These are phyloP conservation scores for Pelargonium cotyledonis DNA, from an alignment of 441 rosid genomes.

Conservation along the genomic window DNA sequence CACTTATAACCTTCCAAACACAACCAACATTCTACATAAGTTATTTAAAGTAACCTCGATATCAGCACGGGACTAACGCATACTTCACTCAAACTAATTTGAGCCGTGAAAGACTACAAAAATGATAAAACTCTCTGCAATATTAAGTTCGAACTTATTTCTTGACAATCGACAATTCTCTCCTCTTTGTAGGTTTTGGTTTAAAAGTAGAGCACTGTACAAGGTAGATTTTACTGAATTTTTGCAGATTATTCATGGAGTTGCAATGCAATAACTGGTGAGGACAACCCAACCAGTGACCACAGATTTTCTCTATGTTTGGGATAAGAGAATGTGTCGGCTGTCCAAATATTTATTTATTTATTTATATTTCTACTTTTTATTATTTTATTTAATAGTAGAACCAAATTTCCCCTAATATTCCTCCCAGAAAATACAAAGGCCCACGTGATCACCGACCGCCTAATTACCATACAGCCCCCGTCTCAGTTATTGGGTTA, in stretches of 20 bases:
- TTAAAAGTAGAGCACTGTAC: too few relatives aligned
- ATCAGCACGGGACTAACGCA: too few relatives aligned
- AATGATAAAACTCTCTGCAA: too few relatives aligned
- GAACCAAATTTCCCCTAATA: neutral
- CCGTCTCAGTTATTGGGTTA: neutral
- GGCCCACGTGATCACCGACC: conserved; percentile 7
- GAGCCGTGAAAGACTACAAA: too few relatives aligned
- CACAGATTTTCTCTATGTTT: neutral
- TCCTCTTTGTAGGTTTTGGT: neutral
- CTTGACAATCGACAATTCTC: too few relatives aligned
- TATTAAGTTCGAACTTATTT: too few relatives aligned
- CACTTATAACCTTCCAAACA: too few relatives aligned
- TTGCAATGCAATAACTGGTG: neutral
- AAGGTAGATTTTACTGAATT: too few relatives aligned
- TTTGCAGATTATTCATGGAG: neutral
- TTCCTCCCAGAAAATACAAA: neutral
- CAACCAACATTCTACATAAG: too few relatives aligned
- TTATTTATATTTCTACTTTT: neutral
- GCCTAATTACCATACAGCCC: conserved; percentile 15
- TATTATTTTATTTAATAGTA: too few relatives aligned
- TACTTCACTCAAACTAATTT: too few relatives aligned
- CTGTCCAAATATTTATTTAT: neutral
- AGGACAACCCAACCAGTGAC: neutral
- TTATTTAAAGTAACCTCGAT: too few relatives aligned
- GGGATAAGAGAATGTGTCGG: conserved; percentile 15